Conservation (phyloP, 495 filamentous ascomycete genomes). For the Collariella sp. region DNA sequence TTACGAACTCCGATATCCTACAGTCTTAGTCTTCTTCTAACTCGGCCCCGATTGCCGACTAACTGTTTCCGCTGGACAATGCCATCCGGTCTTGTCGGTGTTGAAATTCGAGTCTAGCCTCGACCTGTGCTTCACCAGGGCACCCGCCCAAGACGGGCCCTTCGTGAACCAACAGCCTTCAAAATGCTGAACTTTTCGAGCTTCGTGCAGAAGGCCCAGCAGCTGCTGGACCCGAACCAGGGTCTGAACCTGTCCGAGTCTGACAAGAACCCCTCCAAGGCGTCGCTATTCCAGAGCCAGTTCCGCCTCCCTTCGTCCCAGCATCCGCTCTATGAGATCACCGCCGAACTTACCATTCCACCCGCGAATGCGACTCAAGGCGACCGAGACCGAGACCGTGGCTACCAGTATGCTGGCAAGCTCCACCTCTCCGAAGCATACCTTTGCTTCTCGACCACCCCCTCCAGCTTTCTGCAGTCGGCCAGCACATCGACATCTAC, state of each 20-base stretch:
- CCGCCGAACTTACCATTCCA: constrained; percentile 83
- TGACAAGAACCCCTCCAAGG: constrained; percentile 77
- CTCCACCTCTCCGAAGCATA: constrained; percentile 90
- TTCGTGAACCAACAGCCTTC: background rate
- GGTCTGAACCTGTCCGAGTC: constrained; percentile 56
- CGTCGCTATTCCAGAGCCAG: constrained; percentile 87
- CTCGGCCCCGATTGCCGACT: background rate
- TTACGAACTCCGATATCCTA: too few relatives aligned
- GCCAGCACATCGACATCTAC: constrained; percentile 67
- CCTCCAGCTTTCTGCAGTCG: constrained; percentile 73
- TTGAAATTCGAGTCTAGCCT: background rate
- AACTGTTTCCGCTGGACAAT: background rate
- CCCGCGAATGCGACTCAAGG: constrained; percentile 51
- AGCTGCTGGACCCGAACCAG: constrained; percentile 79
- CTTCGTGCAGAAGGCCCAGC: constrained; percentile 86
- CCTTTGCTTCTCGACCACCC: constrained; percentile 91
- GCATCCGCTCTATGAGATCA: constrained; percentile 88
- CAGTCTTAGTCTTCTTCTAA: background rate
- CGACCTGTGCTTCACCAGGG: background rate
- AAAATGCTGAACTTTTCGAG: constrained; percentile 59
- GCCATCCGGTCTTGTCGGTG: background rate
- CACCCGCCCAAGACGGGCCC: background rate
- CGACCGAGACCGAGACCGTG: constrained; percentile 55
- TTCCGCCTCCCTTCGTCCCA: constrained; percentile 91
- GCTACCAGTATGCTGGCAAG: constrained; percentile 85